Percentiles rank a stretch among this genome's conserved stretches.
Conservation (phyloP, 768 basidiomycete species). For the Chalciporus piperatus region DNA sequence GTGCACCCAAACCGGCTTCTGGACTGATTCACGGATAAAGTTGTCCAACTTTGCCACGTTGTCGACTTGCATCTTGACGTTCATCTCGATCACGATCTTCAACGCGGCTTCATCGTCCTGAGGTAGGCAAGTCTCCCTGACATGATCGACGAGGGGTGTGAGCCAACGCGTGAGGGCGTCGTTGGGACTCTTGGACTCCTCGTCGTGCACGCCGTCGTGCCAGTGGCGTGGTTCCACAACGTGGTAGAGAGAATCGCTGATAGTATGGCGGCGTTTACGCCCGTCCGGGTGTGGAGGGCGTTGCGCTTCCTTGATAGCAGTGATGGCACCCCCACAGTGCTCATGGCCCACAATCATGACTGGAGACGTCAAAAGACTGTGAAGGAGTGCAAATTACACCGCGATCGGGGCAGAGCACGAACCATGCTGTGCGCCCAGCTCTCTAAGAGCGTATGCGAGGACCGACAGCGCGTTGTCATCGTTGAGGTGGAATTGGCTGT, state of each 20-base stretch:
- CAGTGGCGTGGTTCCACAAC: constrained; percentile 14
- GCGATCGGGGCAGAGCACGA: constrained; percentile 31
- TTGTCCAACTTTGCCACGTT: constrained; percentile 42
- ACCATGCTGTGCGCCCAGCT: constrained; percentile 73
- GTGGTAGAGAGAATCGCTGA: constrained; percentile 19
- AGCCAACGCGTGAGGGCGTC: constrained; percentile 69
- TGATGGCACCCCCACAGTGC: constrained; percentile 72
- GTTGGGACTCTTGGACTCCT: constrained; percentile 30
- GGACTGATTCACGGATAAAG: constrained; percentile 38
- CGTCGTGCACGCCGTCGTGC: constrained; percentile 21
- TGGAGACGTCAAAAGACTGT: constrained; percentile 25
- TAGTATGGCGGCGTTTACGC: constrained; percentile 5
- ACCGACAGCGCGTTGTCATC: constrained; percentile 73
- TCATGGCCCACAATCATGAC: constrained; percentile 83
- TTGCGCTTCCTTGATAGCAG: constrained; percentile 23
- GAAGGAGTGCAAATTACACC: neutral
- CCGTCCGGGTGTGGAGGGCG: constrained; percentile 1
- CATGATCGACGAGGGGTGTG: constrained; percentile 58
- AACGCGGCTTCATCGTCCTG: constrained; percentile 26
- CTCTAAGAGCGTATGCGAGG: constrained; percentile 67
- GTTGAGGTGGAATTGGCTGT: constrained; percentile 65
- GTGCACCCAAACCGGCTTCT: constrained; percentile 55
- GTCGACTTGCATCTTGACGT: constrained; percentile 53
- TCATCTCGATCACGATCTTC: constrained; percentile 46
- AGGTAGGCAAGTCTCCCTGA: constrained; percentile 40